Evolutionary conservation across 352 stramenopile species (phyloP).

Genomic region (Phytophthora chlamydospora): DNA sequence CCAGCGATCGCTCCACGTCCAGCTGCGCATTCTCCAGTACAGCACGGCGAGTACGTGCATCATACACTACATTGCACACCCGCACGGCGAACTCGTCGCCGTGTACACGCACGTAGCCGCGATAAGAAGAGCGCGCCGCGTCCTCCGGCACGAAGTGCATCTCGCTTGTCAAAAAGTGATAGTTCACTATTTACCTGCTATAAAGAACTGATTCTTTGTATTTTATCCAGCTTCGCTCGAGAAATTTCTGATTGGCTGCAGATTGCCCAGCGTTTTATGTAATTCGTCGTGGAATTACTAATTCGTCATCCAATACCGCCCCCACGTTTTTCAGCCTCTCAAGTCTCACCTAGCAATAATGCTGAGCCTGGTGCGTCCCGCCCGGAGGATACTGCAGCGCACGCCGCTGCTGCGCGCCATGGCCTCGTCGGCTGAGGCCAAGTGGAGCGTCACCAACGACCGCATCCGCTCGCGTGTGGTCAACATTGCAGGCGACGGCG

Average conservation of each 20-base stretch:
- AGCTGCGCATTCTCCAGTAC: slow-evolving; percentile 49
- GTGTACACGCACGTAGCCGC: slow-evolving; percentile 61
- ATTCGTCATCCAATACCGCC: slow-evolving; percentile 6
- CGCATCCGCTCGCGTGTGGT: slow-evolving; percentile 61
- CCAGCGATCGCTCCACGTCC: slow-evolving; percentile 62
- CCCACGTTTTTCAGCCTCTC: slow-evolving; percentile 20
- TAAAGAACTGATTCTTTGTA: too few species aligned
- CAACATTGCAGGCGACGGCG: slow-evolving; percentile 60
- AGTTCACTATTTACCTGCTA: too few species aligned
- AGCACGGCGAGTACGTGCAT: slow-evolving; percentile 18
- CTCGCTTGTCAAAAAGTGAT: too few species aligned
- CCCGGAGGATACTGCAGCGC: too few species aligned
- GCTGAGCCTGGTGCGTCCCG: slow-evolving; percentile 17
- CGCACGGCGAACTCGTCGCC: slow-evolving; percentile 58
- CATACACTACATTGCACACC: slow-evolving; percentile 43
- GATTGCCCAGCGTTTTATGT: too few species aligned
- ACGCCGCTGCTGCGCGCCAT: slow-evolving; percentile 24
- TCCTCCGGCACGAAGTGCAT: slow-evolving; percentile 59
- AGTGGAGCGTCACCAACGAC: slow-evolving; percentile 68
- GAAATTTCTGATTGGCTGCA: too few species aligned
- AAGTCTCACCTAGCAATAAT: slow-evolving; percentile 21
- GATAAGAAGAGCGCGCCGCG: slow-evolving; percentile 42
- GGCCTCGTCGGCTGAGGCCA: slow-evolving; percentile 31
- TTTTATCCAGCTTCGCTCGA: too few species aligned
- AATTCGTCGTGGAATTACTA: not conserved